Evolutionary conservation across 257 asterid genomes (phyloP).

Genomic region (Linaria vulgaris): DNA sequence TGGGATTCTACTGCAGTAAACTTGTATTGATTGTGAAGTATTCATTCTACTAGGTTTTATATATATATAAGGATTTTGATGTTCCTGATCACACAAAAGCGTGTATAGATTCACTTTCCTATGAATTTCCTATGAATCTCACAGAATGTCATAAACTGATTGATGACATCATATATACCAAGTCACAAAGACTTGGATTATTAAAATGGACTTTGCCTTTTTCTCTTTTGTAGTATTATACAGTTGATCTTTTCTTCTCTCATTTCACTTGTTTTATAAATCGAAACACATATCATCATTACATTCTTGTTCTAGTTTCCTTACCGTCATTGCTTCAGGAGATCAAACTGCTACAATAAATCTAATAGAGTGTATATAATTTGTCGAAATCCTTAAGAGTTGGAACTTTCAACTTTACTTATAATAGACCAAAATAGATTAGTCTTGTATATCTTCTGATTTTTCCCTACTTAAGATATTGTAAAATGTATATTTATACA

Average conservation of each 20-base stretch:
- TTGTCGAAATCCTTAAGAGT: too few relatives aligned
- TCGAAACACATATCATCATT: too few relatives aligned
- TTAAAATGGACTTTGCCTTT: neutral
- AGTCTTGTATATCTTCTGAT: too few relatives aligned
- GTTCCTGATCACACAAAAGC: constrained; percentile 2
- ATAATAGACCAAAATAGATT: too few relatives aligned
- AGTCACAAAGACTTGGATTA: too few relatives aligned
- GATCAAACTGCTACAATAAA: constrained; percentile 1
- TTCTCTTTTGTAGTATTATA: neutral
- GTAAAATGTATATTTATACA: too few relatives aligned
- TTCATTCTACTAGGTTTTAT: neutral
- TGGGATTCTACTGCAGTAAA: too few relatives aligned
- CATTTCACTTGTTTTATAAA: constrained; percentile 4
- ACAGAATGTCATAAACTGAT: neutral
- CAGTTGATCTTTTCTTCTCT: neutral
- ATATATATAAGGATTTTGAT: neutral
- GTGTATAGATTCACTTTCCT: neutral
- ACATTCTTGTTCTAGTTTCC: too few relatives aligned
- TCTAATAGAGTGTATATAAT: too few relatives aligned
- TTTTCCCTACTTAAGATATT: too few relatives aligned
- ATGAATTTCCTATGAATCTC: too few relatives aligned
- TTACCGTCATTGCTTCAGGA: neutral
- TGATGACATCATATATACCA: neutral
- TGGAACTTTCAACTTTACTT: too few relatives aligned
- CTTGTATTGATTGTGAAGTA: neutral